These are phyloP conservation scores for Salix caprea DNA, from an alignment of 345 rosid genomes.

Conservation along the genomic window DNA sequence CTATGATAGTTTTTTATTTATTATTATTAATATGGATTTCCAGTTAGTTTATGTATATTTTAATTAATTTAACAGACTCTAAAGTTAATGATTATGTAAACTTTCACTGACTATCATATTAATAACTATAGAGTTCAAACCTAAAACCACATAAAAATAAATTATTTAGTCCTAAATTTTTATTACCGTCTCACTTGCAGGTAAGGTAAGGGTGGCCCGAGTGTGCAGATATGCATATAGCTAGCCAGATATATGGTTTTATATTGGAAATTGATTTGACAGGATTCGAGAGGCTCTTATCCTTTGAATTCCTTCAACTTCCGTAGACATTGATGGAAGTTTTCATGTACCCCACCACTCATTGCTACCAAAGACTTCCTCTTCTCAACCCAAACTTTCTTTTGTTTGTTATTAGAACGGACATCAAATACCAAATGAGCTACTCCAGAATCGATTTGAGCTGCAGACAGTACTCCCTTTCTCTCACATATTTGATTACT, in stretches of 20 bases:
- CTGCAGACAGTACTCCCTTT: no score
- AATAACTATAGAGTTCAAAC: no score
- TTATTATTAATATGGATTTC: no score
- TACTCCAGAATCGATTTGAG: no score
- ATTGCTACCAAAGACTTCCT: constrained; percentile 20
- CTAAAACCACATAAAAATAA: no score
- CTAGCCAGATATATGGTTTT: not conserved
- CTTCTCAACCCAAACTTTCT: not conserved
- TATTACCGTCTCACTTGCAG: not conserved
- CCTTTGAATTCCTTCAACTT: constrained; percentile 13
- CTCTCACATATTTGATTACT: no score
- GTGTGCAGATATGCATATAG: constrained; percentile 9
- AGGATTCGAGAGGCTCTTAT: constrained; percentile 21
- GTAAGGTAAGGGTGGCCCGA: constrained; percentile 14
- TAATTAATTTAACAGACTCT: no score
- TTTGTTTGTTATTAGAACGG: no score
- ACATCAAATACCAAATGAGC: no score
- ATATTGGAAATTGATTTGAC: constrained; percentile 28
- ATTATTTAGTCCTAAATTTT: no score
- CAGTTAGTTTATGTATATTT: no score
- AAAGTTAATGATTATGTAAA: accelerated
- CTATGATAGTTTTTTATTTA: not conserved
- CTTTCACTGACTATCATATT: accelerated
- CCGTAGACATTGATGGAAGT: constrained; percentile 25
- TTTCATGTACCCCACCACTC: constrained; percentile 34